Percentiles rank a stretch among this genome's conserved stretches.
Conservation (phyloP, 192 early-diverging fungal genomes). For the Gigaspora rosea region DNA sequence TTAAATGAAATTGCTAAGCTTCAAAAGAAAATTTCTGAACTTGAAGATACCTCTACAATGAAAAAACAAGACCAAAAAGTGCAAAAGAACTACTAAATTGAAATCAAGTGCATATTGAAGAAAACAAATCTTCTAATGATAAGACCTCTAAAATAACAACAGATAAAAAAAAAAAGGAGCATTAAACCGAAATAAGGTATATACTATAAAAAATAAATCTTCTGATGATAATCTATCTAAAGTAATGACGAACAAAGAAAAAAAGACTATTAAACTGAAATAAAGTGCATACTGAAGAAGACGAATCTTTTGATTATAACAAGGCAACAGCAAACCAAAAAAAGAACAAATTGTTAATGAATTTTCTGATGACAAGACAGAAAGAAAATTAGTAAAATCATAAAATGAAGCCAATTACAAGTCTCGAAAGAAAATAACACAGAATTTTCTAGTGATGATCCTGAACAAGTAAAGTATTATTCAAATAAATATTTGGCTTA, state of each 20-base stretch:
- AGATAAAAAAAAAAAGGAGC: neutral
- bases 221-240: neutral
- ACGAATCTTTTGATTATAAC: too few relatives aligned
- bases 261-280: neutral
- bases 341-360: too few relatives aligned
- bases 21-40: neutral
- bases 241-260: neutral
- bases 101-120: too few relatives aligned
- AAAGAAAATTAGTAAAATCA: too few relatives aligned
- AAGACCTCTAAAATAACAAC: too few relatives aligned
- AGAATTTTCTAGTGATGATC: neutral
- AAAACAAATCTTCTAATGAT: too few relatives aligned
- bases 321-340: too few relatives aligned
- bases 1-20: neutral
- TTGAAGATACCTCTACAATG: neutral
- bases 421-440: neutral
- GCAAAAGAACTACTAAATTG: too few relatives aligned
- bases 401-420: too few relatives aligned
- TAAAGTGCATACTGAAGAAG: too few relatives aligned
- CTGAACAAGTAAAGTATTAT: neutral
- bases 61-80: neutral
- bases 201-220: neutral
- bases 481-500: neutral
- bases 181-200: neutral
- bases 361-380: too few relatives aligned